Evolutionary conservation across 148 eudicot species (phyloP).

Genomic region (Rhododendron ovatum): DNA sequence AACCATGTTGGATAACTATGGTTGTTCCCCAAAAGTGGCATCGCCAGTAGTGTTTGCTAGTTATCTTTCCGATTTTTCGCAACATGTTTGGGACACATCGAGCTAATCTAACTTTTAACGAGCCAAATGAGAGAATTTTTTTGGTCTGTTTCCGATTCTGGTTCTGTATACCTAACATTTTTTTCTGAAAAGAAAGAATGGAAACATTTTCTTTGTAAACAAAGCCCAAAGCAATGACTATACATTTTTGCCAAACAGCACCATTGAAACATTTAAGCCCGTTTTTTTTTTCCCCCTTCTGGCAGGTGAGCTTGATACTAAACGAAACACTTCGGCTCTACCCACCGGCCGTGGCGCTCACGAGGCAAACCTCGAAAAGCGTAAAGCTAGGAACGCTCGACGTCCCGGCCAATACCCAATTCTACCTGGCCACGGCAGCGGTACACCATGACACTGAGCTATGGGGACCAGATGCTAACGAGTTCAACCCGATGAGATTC

Average conservation of each 20-base stretch:
- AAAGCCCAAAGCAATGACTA: neutral
- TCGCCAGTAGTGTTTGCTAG: neutral
- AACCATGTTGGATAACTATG: neutral
- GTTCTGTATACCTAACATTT: neutral
- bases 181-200: neutral
- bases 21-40: neutral
- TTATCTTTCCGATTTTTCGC: neutral
- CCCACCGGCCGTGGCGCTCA: slow-evolving; percentile 58
- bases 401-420: slow-evolving; percentile 53
- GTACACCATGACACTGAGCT: slow-evolving; percentile 56
- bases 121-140: neutral
- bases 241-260: neutral
- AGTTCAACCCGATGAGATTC: slow-evolving; percentile 74
- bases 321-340: slow-evolving; percentile 70
- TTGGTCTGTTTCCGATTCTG: no score
- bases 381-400: slow-evolving; percentile 40
- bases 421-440: slow-evolving; percentile 56
- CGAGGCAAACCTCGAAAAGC: slow-evolving; percentile 34
- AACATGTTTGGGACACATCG: neutral
- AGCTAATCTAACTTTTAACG: neutral
- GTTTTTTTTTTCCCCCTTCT: neutral
- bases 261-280: neutral
- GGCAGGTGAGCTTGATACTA: slow-evolving; percentile 59
- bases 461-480: slow-evolving; percentile 72
- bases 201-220: neutral